Conservation (phyloP, 179 eudicot species). For the Beta corolliflora region DNA sequence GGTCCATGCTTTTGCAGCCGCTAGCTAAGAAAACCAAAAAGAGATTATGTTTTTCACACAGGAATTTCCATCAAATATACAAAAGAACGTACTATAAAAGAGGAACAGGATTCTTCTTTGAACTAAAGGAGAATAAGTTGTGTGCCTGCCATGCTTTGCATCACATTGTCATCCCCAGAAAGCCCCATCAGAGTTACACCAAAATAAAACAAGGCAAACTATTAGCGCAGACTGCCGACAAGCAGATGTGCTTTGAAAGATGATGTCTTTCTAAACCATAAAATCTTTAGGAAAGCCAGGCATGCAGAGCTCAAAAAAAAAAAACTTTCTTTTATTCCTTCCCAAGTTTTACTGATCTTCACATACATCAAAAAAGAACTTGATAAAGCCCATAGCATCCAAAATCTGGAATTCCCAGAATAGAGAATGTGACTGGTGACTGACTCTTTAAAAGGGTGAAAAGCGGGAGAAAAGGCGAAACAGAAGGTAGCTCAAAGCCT, state of each 20-base stretch:
- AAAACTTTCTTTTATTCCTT: not conserved
- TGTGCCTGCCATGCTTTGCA: not conserved
- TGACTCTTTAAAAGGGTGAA: not conserved
- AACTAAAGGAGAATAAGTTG: not conserved
- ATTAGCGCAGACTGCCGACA: not conserved
- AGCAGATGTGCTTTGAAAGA: not conserved
- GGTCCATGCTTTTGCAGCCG: slow-evolving; percentile 97
- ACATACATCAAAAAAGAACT: not conserved
- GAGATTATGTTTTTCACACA: not conserved
- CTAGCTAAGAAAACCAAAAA: slow-evolving; percentile 46
- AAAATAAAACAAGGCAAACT: not conserved
- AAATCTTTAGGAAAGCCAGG: no score
- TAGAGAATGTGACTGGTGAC: not conserved
- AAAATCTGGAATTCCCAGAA: not conserved
- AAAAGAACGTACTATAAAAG: not conserved
- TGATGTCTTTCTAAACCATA: not conserved
- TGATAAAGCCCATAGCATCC: not conserved
- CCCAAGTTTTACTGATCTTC: not conserved
- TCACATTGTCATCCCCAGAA: not conserved
- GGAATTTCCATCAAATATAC: not conserved
- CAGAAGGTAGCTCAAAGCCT: not conserved
- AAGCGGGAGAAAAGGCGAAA: not conserved
- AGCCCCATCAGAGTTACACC: not conserved
- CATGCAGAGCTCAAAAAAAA: not conserved
- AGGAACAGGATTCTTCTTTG: not conserved